These are phyloP conservation scores for Starmerella kuoi DNA, from an alignment of 805 yeast genomes.

Conservation along the genomic window DNA sequence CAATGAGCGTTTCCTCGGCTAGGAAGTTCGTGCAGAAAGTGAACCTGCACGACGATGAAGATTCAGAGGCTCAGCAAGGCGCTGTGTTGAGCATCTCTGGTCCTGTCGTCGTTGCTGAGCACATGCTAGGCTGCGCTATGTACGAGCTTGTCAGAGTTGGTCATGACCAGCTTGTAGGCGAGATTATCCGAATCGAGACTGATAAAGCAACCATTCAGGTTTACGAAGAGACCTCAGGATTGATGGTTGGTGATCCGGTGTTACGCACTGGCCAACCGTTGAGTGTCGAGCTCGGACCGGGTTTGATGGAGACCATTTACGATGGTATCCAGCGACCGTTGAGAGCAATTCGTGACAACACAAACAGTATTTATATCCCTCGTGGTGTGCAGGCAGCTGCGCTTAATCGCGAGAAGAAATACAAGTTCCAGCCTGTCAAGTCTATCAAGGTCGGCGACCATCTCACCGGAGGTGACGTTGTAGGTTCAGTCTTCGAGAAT, in stretches of 20 bases:
- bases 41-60: slow-evolving; percentile 55
- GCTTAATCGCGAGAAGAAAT: slow-evolving; percentile 65
- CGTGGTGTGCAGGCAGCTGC: slow-evolving; percentile 98
- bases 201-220: slow-evolving; percentile 98
- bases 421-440: slow-evolving; percentile 71
- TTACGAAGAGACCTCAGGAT: slow-evolving; percentile 98
- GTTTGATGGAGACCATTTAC: slow-evolving; percentile 96
- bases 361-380: slow-evolving; percentile 93
- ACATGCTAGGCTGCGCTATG: slow-evolving; percentile 99
- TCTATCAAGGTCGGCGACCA: slow-evolving; percentile 83
- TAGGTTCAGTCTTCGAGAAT: slow-evolving; percentile 88
- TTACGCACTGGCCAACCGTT: slow-evolving; percentile 97
- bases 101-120: slow-evolving; percentile 94
- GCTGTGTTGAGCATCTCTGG: slow-evolving; percentile 88
- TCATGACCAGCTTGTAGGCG: slow-evolving; percentile 93
- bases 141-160: slow-evolving; percentile 97
- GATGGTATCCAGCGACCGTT: slow-evolving; percentile 99
- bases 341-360: slow-evolving; percentile 74
- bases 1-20: slow-evolving; percentile 61
- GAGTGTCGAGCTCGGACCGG: slow-evolving; percentile 98
- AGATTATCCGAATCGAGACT: slow-evolving; percentile 90
- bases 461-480: slow-evolving; percentile 95
- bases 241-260: slow-evolving; percentile 98
- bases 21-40: slow-evolving; percentile 84
- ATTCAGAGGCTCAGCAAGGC: slow-evolving; percentile 61